phyloP scores from a whole-genome alignment of 306 rosid genomes.

The Cicer bijugum region DNA sequence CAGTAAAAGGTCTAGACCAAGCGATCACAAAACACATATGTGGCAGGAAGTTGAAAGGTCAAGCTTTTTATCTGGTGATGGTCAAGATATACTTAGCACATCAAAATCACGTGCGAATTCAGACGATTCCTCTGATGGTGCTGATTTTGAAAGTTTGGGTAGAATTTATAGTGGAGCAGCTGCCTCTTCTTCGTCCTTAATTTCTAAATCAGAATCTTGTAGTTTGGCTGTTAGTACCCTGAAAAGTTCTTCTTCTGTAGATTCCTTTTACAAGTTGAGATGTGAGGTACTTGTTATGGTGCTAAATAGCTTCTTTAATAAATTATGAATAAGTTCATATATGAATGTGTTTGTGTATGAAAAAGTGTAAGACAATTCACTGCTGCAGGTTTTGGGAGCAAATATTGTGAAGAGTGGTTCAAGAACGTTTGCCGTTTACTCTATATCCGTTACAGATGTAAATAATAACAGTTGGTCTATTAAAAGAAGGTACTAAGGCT shows the following conservation, averaged over 20 bases:
- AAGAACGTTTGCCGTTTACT: slow-evolving; percentile 92
- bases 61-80: slow-evolving; percentile 93
- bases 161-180: slow-evolving; percentile 85
- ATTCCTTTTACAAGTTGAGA: slow-evolving; percentile 85
- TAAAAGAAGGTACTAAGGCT: slow-evolving; percentile 81
- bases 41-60: slow-evolving; percentile 98
- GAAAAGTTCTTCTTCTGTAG: slow-evolving; percentile 63
- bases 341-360: slow-evolving; percentile 40
- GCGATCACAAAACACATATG: slow-evolving; percentile 54
- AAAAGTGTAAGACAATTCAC: slow-evolving; percentile 45
- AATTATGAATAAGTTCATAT: slow-evolving; percentile 24
- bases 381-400: slow-evolving; percentile 91
- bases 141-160: slow-evolving; percentile 64
- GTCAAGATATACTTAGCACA: slow-evolving; percentile 83
- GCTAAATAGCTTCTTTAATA: slow-evolving; percentile 34
- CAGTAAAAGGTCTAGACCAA: slow-evolving; percentile 67
- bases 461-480: slow-evolving; percentile 95
- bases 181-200: slow-evolving; percentile 73
- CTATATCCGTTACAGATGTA: slow-evolving; percentile 84
- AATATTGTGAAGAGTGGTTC: slow-evolving; percentile 96
- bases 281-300: slow-evolving; percentile 78
- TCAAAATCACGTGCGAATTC: slow-evolving; percentile 53
- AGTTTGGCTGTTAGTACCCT: slow-evolving; percentile 56
- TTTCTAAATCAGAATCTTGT: slow-evolving; percentile 50
- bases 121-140: slow-evolving; percentile 79